phyloP scores from a whole-genome alignment of 2,329 filamentous ascomycete species.

The Hirsutella thompsonii region DNA sequence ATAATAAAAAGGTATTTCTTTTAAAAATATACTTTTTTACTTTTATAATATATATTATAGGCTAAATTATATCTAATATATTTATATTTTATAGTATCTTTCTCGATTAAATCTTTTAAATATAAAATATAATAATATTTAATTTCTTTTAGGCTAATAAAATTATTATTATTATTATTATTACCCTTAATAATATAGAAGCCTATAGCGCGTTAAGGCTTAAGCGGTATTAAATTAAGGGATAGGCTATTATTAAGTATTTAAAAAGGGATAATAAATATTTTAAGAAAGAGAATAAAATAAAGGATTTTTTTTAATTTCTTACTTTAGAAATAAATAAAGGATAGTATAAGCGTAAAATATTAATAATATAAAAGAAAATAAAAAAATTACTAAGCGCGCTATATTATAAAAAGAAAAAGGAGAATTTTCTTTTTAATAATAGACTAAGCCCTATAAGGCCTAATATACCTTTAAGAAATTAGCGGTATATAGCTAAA shows the following conservation, averaged over 20 bases:
- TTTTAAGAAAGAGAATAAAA: too few species aligned
- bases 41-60: neutral
- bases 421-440: neutral
- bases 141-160: too few species aligned
- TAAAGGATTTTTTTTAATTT: neutral
- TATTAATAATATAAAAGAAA: neutral
- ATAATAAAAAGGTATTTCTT: neutral
- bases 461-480: neutral
- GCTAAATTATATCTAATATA: neutral
- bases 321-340: neutral
- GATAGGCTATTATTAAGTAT: too few species aligned
- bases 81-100: neutral
- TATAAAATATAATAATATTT: neutral
- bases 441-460: neutral
- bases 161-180: neutral
- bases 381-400: neutral
- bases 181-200: neutral
- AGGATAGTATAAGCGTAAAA: neutral
- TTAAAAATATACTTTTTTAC: neutral
- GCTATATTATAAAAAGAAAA: neutral
- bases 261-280: too few species aligned
- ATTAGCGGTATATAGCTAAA: too few species aligned
- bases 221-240: too few species aligned
- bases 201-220: too few species aligned
- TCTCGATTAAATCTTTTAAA: neutral